Base-by-base conservation (phyloP, 2,329 filamentous ascomycete genomes). In the Fusarium longipes region DNA sequence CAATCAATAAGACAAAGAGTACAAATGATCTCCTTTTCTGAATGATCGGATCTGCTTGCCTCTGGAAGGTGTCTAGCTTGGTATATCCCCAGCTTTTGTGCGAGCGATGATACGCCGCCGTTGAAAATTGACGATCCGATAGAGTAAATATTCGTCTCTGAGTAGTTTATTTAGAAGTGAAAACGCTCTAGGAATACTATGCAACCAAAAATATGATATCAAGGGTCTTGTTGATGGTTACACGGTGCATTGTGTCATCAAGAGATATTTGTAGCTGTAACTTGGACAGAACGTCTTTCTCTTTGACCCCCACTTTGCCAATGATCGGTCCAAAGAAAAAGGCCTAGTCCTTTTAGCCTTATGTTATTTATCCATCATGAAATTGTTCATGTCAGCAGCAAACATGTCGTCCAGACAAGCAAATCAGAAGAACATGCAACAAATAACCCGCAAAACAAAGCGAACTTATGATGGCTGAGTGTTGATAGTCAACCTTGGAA, bases 161-260 rank as follows among this genome's bases (percentile, higher is more conserved):
- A 29, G n/a, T 5, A 29, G n/a, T 9, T 18, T 15, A 1, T 8
- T 3, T 3, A 14, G n/a, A 29, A 14, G 7, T 3, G 14, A 2
- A 20, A 18, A 9, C 8, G 8, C 3, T 20, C 2, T 1, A 12
- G 5, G 7, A 9, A 8, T 5, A n/a, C n/a, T n/a, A n/a, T n/a
- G n/a, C n/a, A n/a, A n/a, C n/a, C n/a, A n/a, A n/a, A n/a, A 29
- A 4, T 9, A 3, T 43, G 2, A 12, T 15, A 20, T 18, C 11
- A 18, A 5, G 12, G 8, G 11, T 12, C 12, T 29, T 18, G 25
- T 43, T 10, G 24, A 8, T 18, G 40, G 11, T 22, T 29, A 8
- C 4, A 9, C 12, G 25, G 17, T 8, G 15, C 15, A 12, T 43
- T 15, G 40, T 29, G 25, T 18, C 2, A 43, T 27, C 7, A 14